Evolutionary conservation across 164 flowering plant genomes (phyloP).

Genomic region (Chimonanthus salicifolius): DNA sequence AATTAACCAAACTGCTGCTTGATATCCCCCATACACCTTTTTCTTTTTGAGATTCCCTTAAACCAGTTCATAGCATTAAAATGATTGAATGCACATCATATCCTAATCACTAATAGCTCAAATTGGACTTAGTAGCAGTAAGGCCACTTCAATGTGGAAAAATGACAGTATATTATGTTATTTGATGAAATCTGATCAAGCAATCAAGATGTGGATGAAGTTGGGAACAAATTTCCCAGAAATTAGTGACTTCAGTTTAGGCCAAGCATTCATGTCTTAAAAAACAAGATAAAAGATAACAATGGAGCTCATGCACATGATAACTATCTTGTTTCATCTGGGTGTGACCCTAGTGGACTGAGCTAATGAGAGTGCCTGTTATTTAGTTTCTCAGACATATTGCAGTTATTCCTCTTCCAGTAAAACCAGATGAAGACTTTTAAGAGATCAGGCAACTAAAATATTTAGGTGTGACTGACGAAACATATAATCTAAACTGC

Average conservation of each 20-base stretch:
- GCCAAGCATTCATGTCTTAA: too few relatives aligned
- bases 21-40: not conserved
- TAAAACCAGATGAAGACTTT: not conserved
- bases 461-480: not conserved
- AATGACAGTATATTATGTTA: not conserved
- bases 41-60: too few relatives aligned
- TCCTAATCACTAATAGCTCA: not conserved
- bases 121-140: not conserved
- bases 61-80: not conserved
- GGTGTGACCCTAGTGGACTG: not conserved
- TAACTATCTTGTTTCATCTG: too few relatives aligned
- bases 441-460: not conserved
- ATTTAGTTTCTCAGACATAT: not conserved
- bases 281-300: too few relatives aligned
- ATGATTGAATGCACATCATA: not conserved
- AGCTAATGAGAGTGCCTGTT: not conserved
- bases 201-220: not conserved
- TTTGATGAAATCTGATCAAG: not conserved
- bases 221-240: not conserved
- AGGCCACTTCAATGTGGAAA: not conserved
- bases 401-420: not conserved
- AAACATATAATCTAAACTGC: not conserved
- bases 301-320: too few relatives aligned
- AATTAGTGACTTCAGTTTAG: too few relatives aligned
- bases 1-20: not conserved